Evolutionary conservation across 257 asterid species (phyloP).

Genomic region (Cruciata laevipes): DNA sequence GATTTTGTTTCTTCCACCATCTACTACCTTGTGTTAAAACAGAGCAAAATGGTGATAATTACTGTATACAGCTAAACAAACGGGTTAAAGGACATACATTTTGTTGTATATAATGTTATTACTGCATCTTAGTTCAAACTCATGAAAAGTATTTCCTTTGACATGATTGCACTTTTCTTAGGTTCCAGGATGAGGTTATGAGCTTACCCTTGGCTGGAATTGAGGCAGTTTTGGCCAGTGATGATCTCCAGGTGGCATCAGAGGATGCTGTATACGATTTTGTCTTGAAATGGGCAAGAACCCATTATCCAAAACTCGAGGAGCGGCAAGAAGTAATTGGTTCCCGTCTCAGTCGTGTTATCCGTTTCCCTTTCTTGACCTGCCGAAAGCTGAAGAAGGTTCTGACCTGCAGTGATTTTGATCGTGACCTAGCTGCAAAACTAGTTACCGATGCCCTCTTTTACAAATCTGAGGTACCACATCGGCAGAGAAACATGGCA

Average conservation of each 20-base stretch:
- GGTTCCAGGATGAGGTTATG: conserved; percentile 85
- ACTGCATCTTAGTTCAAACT: neutral
- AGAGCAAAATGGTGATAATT: neutral
- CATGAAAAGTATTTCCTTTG: conserved; percentile 5
- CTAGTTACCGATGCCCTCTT: conserved; percentile 70
- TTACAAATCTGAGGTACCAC: conserved; percentile 81
- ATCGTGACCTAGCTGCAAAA: conserved; percentile 56
- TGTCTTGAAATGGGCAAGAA: conserved; percentile 67
- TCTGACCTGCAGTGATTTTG: conserved; percentile 66
- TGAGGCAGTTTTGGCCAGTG: conserved; percentile 78
- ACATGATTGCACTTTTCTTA: conserved; percentile 18
- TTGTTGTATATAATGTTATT: neutral
- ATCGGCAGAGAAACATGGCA: conserved; percentile 62
- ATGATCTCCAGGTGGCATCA: conserved; percentile 80
- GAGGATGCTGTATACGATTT: conserved; percentile 93
- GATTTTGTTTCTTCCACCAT: neutral
- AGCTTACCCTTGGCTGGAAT: conserved; percentile 79
- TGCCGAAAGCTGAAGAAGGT: conserved; percentile 71
- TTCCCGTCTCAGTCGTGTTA: conserved; percentile 50
- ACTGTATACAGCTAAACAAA: neutral
- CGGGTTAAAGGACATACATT: neutral
- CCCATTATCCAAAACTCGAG: conserved; percentile 49
- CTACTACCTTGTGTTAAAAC: neutral
- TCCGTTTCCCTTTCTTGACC: conserved; percentile 86
- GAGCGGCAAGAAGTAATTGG: conserved; percentile 67